Evolutionary conservation across 2,329 filamentous ascomycete genomes (phyloP).

Genomic region (Coniochaeta pulveracea): DNA sequence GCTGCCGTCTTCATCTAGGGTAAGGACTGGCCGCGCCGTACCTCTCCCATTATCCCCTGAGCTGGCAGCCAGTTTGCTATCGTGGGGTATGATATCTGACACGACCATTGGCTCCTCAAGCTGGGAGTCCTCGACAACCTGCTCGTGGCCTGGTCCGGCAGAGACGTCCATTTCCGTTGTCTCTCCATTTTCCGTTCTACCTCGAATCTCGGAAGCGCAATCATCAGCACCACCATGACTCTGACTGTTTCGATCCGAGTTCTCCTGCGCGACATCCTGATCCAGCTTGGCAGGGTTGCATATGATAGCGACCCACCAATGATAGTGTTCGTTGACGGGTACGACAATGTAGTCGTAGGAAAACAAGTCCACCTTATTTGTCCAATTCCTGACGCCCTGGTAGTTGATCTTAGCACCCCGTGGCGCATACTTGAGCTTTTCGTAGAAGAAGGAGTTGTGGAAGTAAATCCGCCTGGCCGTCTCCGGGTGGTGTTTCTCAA

Average conservation of each 20-base stretch:
- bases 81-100: not conserved
- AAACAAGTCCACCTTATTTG: conserved; percentile 73
- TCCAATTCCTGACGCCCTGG: conserved; percentile 78
- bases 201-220: not conserved
- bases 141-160: too few relatives aligned
- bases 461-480: conserved; percentile 62
- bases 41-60: too few relatives aligned
- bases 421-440: conserved; percentile 56
- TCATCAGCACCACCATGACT: not conserved
- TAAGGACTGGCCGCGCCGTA: too few relatives aligned
- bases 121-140: not conserved
- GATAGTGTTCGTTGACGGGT: conserved; percentile 74
- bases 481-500: conserved; percentile 42
- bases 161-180: not conserved
- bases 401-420: conserved; percentile 62
- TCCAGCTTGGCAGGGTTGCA: conserved; percentile 69
- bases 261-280: conserved; percentile 9
- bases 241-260: too few relatives aligned
- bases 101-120: not conserved
- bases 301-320: conserved; percentile 95
- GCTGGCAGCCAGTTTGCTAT: too few relatives aligned
- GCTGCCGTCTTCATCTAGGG: too few relatives aligned
- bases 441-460: conserved; percentile 89
- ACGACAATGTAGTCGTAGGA: conserved; percentile 81
- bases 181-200: not conserved